These are phyloP conservation scores for Fusarium denticulatum DNA, from an alignment of 2,329 filamentous ascomycete genomes.

Conservation along the genomic window DNA sequence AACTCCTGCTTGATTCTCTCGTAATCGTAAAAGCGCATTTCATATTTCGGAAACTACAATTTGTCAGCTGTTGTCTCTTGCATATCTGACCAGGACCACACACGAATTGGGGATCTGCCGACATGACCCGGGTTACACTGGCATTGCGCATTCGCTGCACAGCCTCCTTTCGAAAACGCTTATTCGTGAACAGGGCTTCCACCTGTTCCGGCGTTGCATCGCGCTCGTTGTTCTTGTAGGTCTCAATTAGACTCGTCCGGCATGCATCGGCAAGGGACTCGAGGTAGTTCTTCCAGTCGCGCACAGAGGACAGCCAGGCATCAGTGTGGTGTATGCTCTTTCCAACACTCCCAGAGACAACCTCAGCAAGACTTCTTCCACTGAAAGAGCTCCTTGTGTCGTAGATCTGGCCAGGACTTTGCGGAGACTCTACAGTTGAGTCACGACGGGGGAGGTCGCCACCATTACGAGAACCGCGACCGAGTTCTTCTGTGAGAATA, in stretches of 20 bases:
- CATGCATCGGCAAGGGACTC: conserved; percentile 55
- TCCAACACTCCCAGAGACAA: conserved; percentile 40
- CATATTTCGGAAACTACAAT: conserved; percentile 54
- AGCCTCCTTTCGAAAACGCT: conserved; percentile 53
- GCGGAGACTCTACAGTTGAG: conserved; percentile 46
- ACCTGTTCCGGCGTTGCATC: conserved; percentile 56
- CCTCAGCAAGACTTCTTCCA: conserved; percentile 48
- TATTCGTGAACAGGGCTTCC: conserved; percentile 55
- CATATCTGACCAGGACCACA: background rate
- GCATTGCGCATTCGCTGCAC: conserved; percentile 59
- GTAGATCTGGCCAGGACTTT: conserved; percentile 43
- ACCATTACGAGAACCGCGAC: conserved; percentile 36
- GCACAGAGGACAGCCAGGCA: conserved; percentile 51
- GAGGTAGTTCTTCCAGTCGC: conserved; percentile 57
- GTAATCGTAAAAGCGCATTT: conserved; percentile 59
- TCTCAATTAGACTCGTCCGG: conserved; percentile 53
- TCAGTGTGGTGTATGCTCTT: conserved; percentile 44
- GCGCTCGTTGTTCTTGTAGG: conserved; percentile 58
- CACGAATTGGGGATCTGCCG: conserved; percentile 56
- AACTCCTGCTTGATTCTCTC: conserved; percentile 57
- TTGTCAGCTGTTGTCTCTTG: conserved; percentile 8
- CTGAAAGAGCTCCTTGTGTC: conserved; percentile 53
- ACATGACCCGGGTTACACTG: conserved; percentile 55
- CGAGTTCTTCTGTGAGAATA: conserved; percentile 54
- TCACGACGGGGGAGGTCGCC: conserved; percentile 43